A percentile compares a stretch with the other conserved stretches of the same genome.
Conservation (phyloP, 805 yeast genomes). For the Starmerella etchellsii region DNA sequence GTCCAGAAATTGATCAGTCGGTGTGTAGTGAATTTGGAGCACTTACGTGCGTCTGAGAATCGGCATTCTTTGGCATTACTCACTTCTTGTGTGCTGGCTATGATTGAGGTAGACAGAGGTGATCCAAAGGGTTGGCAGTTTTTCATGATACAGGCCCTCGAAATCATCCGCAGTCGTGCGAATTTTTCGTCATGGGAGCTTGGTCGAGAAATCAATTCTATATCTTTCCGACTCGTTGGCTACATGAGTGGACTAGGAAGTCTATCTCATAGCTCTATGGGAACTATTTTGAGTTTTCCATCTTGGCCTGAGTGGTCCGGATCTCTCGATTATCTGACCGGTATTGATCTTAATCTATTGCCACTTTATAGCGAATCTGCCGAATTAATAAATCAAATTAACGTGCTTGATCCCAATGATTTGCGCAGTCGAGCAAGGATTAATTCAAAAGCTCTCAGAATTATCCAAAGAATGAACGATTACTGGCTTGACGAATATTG, state of each 20-base stretch:
- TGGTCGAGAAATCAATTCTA: conserved; percentile 15
- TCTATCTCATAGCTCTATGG: conserved; percentile 2
- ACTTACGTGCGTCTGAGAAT: background rate
- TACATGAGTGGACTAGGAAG: conserved; percentile 16
- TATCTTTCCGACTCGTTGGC: conserved; percentile 20
- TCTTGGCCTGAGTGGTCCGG: conserved; percentile 38
- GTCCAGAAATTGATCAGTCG: conserved; percentile 3
- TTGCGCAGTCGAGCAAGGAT: conserved; percentile 11
- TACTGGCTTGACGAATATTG: conserved; percentile 18
- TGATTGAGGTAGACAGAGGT: conserved; percentile 16
- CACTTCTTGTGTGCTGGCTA: conserved; percentile 12
- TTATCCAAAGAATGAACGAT: conserved; percentile 16
- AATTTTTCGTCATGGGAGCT: conserved; percentile 19
- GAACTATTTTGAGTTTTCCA: conserved; percentile 5
- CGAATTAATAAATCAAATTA: conserved; percentile 25
- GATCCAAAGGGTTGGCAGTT: conserved; percentile 8
- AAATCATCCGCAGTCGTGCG: conserved; percentile 12
- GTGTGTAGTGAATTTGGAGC: conserved; percentile 2
- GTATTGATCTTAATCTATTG: conserved; percentile 51
- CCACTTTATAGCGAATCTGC: conserved; percentile 44
- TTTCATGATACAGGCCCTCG: conserved; percentile 8
- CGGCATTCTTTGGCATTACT: conserved; percentile 5
- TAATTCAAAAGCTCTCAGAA: conserved; percentile 13
- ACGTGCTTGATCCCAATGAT: conserved; percentile 17
- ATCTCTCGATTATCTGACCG: conserved; percentile 35